Evolutionary conservation across 176 grass and related monocot species (phyloP).

Genomic region (Phragmites australis): DNA sequence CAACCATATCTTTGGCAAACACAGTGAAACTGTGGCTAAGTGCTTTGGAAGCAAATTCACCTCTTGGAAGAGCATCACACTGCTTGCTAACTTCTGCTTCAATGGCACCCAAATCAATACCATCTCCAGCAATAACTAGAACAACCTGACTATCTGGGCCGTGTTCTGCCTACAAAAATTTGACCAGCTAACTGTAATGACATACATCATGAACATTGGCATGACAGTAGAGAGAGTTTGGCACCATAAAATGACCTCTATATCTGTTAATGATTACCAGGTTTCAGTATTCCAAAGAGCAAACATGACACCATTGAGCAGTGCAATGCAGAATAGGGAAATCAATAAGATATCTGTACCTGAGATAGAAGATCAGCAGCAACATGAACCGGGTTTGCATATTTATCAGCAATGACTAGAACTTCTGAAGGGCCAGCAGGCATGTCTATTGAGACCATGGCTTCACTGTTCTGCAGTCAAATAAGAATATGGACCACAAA

Average conservation of each 20-base stretch:
- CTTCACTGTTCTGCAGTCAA: conserved; percentile 94
- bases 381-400: conserved; percentile 82
- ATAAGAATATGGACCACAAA: conserved; percentile 25
- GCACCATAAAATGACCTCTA: not conserved
- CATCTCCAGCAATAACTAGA: conserved; percentile 82
- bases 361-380: conserved; percentile 96
- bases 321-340: not conserved
- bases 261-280: not conserved
- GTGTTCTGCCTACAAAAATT: conserved; percentile 80
- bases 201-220: not conserved
- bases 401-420: conserved; percentile 84
- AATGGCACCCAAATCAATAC: conserved; percentile 68
- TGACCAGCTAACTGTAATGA: conserved; percentile 1
- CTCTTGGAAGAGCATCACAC: conserved; percentile 84
- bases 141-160: conserved; percentile 97
- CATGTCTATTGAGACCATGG: conserved; percentile 98
- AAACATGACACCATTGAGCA: conserved; percentile 6
- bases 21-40: conserved; percentile 92
- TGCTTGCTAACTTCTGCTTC: conserved; percentile 87
- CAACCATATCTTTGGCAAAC: conserved; percentile 76
- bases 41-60: conserved; percentile 93
- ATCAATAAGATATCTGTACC: conserved; percentile 46
- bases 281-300: not conserved
- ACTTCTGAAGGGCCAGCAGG: conserved; percentile 96
- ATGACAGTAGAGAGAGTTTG: not conserved